phyloP scores from a whole-genome alignment of 768 basidiomycete genomes.

The Phlegmacium glaucopus region DNA sequence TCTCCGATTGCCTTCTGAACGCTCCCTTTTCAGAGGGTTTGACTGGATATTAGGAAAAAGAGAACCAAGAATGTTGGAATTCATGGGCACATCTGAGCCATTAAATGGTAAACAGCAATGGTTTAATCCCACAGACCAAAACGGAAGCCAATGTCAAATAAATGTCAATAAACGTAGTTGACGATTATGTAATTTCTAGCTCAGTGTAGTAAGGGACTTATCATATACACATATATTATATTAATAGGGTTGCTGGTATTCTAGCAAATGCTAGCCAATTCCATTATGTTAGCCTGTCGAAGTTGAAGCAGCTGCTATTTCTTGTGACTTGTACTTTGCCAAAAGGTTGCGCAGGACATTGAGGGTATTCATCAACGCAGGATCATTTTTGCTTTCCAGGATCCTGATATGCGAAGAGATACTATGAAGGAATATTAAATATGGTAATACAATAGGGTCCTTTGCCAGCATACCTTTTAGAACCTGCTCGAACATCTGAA shows the following conservation, averaged over 20 bases:
- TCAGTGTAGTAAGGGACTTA: background rate
- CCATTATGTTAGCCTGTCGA: background rate
- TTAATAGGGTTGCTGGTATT: background rate
- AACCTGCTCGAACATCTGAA: slow-evolving; percentile 48
- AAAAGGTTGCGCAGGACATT: slow-evolving; percentile 21
- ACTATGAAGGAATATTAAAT: slow-evolving; percentile 18
- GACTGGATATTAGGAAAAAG: slow-evolving; percentile 1
- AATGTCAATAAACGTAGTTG: slow-evolving; percentile 4
- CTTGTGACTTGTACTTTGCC: slow-evolving; percentile 15
- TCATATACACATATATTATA: background rate
- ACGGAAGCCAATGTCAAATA: slow-evolving; percentile 5
- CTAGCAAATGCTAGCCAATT: no score
- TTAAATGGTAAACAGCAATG: background rate
- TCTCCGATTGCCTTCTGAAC: slow-evolving; percentile 14
- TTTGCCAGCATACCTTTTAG: slow-evolving; percentile 41
- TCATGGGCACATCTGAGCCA: slow-evolving; percentile 13
- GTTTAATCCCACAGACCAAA: background rate
- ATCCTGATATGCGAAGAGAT: slow-evolving; percentile 19
- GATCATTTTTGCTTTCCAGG: slow-evolving; percentile 17
- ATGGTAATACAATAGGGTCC: background rate
- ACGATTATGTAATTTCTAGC: background rate
- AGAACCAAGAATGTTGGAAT: slow-evolving; percentile 6
- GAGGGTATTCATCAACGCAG: slow-evolving; percentile 11
- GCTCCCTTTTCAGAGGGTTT: slow-evolving; percentile 19
- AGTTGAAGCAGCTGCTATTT: slow-evolving; percentile 5